Evolutionary conservation across 805 yeast species (phyloP).

Genomic region (Maudiozyma serrabonitensis): DNA sequence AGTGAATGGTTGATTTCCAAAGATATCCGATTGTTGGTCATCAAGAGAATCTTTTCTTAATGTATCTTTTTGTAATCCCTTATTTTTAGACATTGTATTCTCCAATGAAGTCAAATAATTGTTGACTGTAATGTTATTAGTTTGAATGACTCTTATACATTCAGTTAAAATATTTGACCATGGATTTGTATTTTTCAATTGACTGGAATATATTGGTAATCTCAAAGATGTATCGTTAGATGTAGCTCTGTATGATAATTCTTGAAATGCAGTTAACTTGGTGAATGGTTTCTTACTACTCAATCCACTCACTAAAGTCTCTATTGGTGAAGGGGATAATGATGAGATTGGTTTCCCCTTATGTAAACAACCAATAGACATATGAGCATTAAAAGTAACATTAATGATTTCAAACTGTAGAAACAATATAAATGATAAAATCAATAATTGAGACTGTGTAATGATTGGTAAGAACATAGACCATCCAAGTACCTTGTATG

Average conservation of each 20-base stretch:
- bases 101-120: slow-evolving; percentile 16
- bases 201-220: slow-evolving; percentile 42
- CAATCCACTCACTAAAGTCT: slow-evolving; percentile 55
- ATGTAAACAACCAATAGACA: slow-evolving; percentile 63
- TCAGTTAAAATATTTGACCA: slow-evolving; percentile 58
- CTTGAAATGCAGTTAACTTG: slow-evolving; percentile 65
- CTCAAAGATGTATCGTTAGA: slow-evolving; percentile 40
- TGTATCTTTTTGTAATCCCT: neutral
- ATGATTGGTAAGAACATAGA: slow-evolving; percentile 29
- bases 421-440: slow-evolving; percentile 31
- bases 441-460: slow-evolving; percentile 26
- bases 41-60: too few species aligned
- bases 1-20: slow-evolving; percentile 24
- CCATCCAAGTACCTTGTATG: slow-evolving; percentile 31
- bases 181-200: slow-evolving; percentile 34
- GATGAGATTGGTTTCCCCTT: slow-evolving; percentile 51
- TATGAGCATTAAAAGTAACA: slow-evolving; percentile 51
- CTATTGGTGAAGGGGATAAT: slow-evolving; percentile 48
- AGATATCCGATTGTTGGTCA: slow-evolving; percentile 9
- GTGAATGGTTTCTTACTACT: slow-evolving; percentile 41
- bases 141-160: slow-evolving; percentile 45
- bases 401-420: slow-evolving; percentile 46
- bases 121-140: slow-evolving; percentile 33
- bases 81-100: slow-evolving; percentile 6
- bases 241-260: slow-evolving; percentile 54